phyloP scores from a whole-genome alignment of 352 stramenopile genomes.

The Phytophthora pinifolia region DNA sequence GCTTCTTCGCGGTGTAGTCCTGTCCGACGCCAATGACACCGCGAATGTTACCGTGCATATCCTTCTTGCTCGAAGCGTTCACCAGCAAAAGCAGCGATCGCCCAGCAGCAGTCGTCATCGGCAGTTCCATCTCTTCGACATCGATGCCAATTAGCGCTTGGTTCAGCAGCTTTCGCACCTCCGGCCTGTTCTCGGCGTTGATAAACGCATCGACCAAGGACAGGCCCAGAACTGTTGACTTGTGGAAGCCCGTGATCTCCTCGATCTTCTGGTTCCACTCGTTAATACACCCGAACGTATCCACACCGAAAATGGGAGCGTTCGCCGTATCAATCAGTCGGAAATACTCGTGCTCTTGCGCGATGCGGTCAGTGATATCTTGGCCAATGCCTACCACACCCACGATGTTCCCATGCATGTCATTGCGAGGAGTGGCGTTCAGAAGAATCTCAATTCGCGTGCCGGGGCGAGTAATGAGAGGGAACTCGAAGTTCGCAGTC shows the following conservation, averaged over 20 bases:
- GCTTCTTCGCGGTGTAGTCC: slow-evolving; percentile 85
- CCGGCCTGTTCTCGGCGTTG: slow-evolving; percentile 45
- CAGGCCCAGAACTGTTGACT: slow-evolving; percentile 51
- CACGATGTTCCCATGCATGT: slow-evolving; percentile 77
- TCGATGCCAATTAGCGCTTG: slow-evolving; percentile 69
- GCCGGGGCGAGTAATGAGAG: slow-evolving; percentile 70
- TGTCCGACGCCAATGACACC: slow-evolving; percentile 88
- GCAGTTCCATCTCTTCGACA: slow-evolving; percentile 69
- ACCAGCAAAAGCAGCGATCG: slow-evolving; percentile 52
- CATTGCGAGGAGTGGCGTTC: slow-evolving; percentile 70
- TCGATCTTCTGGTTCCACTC: slow-evolving; percentile 82
- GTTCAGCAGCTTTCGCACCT: slow-evolving; percentile 60
- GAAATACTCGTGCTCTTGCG: slow-evolving; percentile 80
- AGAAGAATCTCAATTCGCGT: slow-evolving; percentile 78
- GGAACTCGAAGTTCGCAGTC: slow-evolving; percentile 88
- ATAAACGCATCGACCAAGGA: slow-evolving; percentile 70
- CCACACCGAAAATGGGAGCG: slow-evolving; percentile 72
- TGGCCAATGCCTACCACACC: slow-evolving; percentile 87
- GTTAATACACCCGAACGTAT: slow-evolving; percentile 75
- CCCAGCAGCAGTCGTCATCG: slow-evolving; percentile 55
- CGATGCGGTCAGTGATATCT: slow-evolving; percentile 80
- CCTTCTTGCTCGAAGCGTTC: slow-evolving; percentile 76
- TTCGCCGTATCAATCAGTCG: slow-evolving; percentile 76
- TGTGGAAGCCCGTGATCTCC: slow-evolving; percentile 71
- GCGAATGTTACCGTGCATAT: slow-evolving; percentile 86